Evolutionary conservation across 2,329 filamentous ascomycete species (phyloP), one percentile per base, ranked within the genome.

Genomic region (Aspergillus chevalieri): DNA sequence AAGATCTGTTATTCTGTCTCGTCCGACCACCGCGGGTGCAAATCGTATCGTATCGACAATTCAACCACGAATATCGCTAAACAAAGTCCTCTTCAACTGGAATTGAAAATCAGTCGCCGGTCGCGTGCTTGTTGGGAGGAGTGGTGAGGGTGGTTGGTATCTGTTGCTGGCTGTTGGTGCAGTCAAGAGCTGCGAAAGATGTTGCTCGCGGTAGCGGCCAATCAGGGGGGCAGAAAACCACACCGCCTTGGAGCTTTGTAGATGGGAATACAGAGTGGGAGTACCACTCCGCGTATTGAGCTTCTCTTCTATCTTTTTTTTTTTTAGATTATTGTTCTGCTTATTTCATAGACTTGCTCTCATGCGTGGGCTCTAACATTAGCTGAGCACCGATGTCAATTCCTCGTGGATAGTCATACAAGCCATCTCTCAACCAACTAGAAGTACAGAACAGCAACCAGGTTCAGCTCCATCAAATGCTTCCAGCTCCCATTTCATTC

Each of bases 131-230:
- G 26, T 30, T 30, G 26, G 26, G 9, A 30, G 26, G 26, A 30
- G 47, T 52, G 48, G 42, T 47, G 49, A 51, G 45, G 47, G 26
- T 54, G 47, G 51, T 47, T 53, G 51, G 48, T 55, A 54, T 49
- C 44, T 46, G 44, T 15, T 44, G 28, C 26, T 46, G 26, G 28
- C 30, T 36, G 51, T 50, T 48, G 46, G 30, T 47, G 47, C 26
- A 30, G 26, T 12, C n/a, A 15, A n/a, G 48, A 47, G 51, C 53
- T 57, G 58, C 63, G 65, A 68, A 68, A 67, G 62, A 65, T 56
- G 60, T 54, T 61, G 59, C 53, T 53, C 54, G 56, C 34, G 47
- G 14, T 28, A 14, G 38, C 4, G 22, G 17, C 64, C 63, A 66
- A 67, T 67, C 50, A 63, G n/a, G 7, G 7, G 7, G 2, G 26